Evolutionary conservation across 768 basidiomycete species (phyloP).

Genomic region (Pulveroboletus ravenelii): DNA sequence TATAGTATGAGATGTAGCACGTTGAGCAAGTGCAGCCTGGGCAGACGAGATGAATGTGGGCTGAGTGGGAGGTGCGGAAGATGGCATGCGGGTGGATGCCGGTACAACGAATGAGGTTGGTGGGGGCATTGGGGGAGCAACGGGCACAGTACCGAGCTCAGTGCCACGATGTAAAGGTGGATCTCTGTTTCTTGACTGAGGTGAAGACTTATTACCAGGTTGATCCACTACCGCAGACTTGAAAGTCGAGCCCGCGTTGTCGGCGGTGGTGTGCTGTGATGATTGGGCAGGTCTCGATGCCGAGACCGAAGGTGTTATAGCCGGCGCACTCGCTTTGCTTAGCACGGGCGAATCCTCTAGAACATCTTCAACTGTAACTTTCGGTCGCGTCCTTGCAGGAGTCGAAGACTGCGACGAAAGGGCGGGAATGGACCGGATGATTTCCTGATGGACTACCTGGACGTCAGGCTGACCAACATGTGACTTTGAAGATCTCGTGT

Average conservation of each 20-base stretch:
- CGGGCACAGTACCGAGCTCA: conserved; percentile 4
- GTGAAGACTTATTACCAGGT: conserved; percentile 13
- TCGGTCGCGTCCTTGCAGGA: conserved; percentile 18
- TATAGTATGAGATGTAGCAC: conserved; percentile 12
- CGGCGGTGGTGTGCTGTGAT: conserved; percentile 2
- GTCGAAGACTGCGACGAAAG: conserved; percentile 9
- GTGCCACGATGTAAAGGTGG: conserved; percentile 5
- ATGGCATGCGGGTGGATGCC: conserved; percentile 13
- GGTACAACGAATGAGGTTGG: conserved; percentile 8
- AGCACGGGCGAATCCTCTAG: conserved; percentile 19
- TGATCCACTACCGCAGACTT: conserved; percentile 11
- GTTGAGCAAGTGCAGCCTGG: conserved; percentile 15
- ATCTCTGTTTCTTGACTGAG: conserved; percentile 22
- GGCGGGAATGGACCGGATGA: conserved; percentile 2
- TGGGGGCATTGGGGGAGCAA: conserved; percentile 20
- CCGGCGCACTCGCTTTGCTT: conserved; percentile 7
- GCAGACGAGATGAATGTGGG: conserved; percentile 5
- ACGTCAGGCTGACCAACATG: conserved; percentile 1
- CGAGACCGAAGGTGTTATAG: conserved; percentile 4
- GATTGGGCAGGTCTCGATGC: conserved; percentile 7
- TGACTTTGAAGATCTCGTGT: conserved; percentile 2
- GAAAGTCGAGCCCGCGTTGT: background rate
- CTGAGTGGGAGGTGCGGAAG: conserved; percentile 24
- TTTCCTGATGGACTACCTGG: conserved; percentile 10
- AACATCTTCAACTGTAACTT: conserved; percentile 28